A percentile compares a stretch with the other conserved stretches of the same genome.
Conservation (phyloP, 805 yeast species). For the Candida lessepsii region DNA sequence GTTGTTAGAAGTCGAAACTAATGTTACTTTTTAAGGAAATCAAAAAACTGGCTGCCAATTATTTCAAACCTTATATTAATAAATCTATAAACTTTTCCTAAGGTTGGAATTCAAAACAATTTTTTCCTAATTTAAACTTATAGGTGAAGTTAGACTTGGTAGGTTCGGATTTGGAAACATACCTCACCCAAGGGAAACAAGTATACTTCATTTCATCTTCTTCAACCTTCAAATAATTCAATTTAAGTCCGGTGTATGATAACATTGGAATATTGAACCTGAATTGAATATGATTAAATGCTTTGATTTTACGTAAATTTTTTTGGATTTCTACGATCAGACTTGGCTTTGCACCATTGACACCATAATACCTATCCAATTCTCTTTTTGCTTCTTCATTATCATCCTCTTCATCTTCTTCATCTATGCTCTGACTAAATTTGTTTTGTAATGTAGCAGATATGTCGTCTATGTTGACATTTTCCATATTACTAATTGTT, state of each 20-base stretch:
- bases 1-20: too few species aligned
- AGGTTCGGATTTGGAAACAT: slow-evolving; percentile 13
- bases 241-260: slow-evolving; percentile 63
- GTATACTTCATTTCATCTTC: slow-evolving; percentile 62
- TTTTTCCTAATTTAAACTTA: slow-evolving; percentile 23
- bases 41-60: too few species aligned
- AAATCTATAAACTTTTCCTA: too few species aligned
- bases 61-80: too few species aligned
- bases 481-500: not conserved
- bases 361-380: slow-evolving; percentile 34
- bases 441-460: slow-evolving; percentile 6
- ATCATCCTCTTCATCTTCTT: slow-evolving; percentile 17
- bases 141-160: slow-evolving; percentile 15
- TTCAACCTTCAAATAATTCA: slow-evolving; percentile 63
- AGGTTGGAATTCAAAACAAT: slow-evolving; percentile 17
- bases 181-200: slow-evolving; percentile 76
- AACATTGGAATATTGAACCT: slow-evolving; percentile 43
- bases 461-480: slow-evolving; percentile 9
- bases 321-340: slow-evolving; percentile 22
- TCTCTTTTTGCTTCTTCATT: slow-evolving; percentile 29
- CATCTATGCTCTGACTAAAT: not conserved
- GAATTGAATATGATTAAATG: slow-evolving; percentile 25
- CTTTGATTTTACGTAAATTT: slow-evolving; percentile 12
- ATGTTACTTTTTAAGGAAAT: too few species aligned
- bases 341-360: slow-evolving; percentile 31